Evolutionary conservation across 345 rosid species (phyloP).

Genomic region (Brassica incana): DNA sequence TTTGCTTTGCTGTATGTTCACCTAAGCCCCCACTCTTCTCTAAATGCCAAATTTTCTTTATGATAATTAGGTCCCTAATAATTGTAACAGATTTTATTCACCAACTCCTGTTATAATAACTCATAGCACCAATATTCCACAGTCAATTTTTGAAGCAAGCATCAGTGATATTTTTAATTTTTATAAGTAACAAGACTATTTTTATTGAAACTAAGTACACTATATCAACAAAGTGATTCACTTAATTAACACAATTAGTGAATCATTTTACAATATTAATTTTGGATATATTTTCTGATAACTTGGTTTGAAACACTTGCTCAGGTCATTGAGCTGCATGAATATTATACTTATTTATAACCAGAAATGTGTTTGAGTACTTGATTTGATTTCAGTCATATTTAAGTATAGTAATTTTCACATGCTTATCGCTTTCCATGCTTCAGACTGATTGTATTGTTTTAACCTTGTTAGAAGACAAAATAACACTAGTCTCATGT

Average conservation of each 20-base stretch:
- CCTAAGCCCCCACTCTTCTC: conserved; percentile 32
- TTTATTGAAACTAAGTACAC: neutral
- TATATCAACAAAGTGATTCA: neutral
- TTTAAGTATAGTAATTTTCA: neutral
- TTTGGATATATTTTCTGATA: neutral
- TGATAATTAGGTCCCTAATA: conserved; percentile 5
- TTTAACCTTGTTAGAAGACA: neutral
- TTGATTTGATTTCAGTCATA: neutral
- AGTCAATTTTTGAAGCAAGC: neutral
- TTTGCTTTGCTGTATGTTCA: conserved; percentile 36
- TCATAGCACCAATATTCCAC: neutral
- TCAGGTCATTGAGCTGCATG: neutral
- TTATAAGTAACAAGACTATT: neutral
- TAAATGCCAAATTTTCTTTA: conserved; percentile 28
- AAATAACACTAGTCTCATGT: neutral
- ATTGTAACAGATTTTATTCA: conserved; percentile 16
- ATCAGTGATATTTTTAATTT: neutral
- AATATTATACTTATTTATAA: neutral
- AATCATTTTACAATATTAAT: neutral
- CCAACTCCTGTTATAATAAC: conserved; percentile 33
- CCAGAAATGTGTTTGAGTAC: neutral
- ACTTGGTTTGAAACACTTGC: neutral
- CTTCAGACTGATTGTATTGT: neutral
- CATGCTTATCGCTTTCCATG: neutral
- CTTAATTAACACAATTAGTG: neutral